Conservation (phyloP, 208 protist species). For the Trypanosoma cruzi region DNA sequence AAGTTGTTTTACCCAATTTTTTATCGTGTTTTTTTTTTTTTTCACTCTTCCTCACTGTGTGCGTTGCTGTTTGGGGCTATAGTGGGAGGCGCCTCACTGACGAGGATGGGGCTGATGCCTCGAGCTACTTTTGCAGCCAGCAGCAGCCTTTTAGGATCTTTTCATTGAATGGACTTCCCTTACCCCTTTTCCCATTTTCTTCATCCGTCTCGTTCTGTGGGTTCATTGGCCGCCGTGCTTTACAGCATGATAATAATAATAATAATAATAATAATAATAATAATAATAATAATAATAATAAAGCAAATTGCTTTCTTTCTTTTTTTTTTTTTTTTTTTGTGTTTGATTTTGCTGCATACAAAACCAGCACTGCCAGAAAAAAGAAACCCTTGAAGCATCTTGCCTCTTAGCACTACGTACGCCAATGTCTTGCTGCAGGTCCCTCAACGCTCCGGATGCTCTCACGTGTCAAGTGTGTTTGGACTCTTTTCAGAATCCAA, state of each 20-base stretch:
- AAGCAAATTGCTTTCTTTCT: no score
- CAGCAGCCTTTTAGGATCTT: background rate
- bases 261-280: no score
- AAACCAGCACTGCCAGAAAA: background rate
- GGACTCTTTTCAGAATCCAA: conserved; percentile 65
- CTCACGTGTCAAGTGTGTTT: conserved; percentile 76
- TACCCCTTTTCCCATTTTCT: background rate
- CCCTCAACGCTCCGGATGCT: conserved; percentile 37
- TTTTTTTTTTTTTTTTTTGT: background rate
- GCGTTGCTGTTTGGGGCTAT: conserved; percentile 13
- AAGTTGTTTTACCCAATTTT: conserved; percentile 7
- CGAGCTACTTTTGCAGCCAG: background rate
- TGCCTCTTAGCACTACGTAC: background rate
- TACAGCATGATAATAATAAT: background rate
- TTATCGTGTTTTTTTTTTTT: no score
- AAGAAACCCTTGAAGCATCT: background rate
- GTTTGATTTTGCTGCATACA: background rate
- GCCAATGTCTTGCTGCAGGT: conserved; percentile 42
- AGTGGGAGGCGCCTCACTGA: background rate
- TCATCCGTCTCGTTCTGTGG: background rate
- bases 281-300: no score
- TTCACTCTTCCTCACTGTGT: no score
- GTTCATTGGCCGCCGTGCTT: background rate
- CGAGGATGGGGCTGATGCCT: background rate
- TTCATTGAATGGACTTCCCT: background rate